Evolutionary conservation across 352 stramenopile genomes (phyloP).

Genomic region (Phytophthora pistaciae): DNA sequence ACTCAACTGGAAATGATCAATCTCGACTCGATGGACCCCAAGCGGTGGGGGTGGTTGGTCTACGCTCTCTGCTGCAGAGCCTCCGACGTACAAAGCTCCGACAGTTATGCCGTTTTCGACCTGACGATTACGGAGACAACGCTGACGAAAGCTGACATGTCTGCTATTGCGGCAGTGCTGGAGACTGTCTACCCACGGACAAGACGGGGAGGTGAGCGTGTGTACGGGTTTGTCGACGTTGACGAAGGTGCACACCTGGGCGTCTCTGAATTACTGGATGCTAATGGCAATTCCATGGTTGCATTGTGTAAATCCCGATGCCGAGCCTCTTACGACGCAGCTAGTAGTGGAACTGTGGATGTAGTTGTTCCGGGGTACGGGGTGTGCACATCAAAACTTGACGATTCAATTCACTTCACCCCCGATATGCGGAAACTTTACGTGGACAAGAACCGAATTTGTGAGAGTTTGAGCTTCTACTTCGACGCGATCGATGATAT

Average conservation of each 20-base stretch:
- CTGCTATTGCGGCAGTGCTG: neutral
- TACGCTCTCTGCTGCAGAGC: neutral
- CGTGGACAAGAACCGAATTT: neutral
- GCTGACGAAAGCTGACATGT: neutral
- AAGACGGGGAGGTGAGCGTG: neutral
- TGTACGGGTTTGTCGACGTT: neutral
- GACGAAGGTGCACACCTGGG: neutral
- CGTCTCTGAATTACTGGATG: neutral
- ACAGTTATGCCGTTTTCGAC: neutral
- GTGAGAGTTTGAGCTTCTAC: neutral
- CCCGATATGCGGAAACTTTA: neutral
- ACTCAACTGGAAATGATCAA: neutral
- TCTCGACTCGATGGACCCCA: neutral
- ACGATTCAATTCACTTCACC: neutral
- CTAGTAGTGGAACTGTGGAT: neutral
- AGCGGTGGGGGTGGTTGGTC: neutral
- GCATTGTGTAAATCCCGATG: neutral
- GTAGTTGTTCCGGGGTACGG: neutral
- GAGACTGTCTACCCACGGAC: neutral
- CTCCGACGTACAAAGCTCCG: neutral
- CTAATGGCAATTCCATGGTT: neutral
- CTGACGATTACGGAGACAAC: neutral
- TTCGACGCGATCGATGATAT: neutral
- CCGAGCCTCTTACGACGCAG: neutral
- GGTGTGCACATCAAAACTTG: neutral